These are phyloP conservation scores for Pseudogymnoascus sp. DNA, from an alignment of 2,329 filamentous ascomycete species.

Conservation along the genomic window DNA sequence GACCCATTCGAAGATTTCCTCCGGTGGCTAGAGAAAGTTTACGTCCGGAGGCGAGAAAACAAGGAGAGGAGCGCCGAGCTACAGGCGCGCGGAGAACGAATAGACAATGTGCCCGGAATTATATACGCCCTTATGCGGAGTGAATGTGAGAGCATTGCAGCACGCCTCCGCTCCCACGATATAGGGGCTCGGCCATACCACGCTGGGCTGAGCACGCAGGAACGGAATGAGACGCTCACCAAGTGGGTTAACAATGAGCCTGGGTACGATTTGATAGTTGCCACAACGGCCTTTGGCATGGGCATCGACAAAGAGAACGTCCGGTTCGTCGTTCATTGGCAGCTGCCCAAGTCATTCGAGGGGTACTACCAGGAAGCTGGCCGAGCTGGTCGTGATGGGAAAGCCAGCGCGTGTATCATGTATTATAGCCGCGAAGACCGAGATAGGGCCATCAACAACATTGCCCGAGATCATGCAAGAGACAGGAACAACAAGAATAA, in stretches of 20 bases:
- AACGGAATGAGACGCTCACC: conserved; percentile 63
- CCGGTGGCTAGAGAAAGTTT: conserved; percentile 66
- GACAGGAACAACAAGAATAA: conserved; percentile 33
- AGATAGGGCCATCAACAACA: conserved; percentile 54
- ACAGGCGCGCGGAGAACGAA: conserved; percentile 42
- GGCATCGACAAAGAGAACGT: conserved; percentile 95
- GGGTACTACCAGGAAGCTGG: conserved; percentile 95
- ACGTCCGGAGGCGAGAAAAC: conserved; percentile 57
- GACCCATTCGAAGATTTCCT: conserved; percentile 69
- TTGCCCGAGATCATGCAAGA: conserved; percentile 36
- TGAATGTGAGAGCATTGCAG: conserved; percentile 66
- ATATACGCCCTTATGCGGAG: conserved; percentile 71
- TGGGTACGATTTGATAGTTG: conserved; percentile 86
- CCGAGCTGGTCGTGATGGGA: conserved; percentile 81
- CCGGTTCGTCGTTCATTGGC: conserved; percentile 92
- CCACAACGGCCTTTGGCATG: conserved; percentile 96
- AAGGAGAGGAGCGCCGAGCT: conserved; percentile 52
- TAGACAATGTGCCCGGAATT: conserved; percentile 64
- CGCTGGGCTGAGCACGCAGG: conserved; percentile 58
- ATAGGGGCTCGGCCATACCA: conserved; percentile 70
- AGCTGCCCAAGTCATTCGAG: conserved; percentile 87
- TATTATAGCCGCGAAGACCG: conserved; percentile 88
- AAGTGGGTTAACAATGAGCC: conserved; percentile 66
- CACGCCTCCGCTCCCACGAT: conserved; percentile 57
- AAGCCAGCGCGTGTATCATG: conserved; percentile 77